Evolutionary conservation across 768 basidiomycete species (phyloP), one percentile per base, ranked within the genome.

Genomic region (Trametes cingulata): DNA sequence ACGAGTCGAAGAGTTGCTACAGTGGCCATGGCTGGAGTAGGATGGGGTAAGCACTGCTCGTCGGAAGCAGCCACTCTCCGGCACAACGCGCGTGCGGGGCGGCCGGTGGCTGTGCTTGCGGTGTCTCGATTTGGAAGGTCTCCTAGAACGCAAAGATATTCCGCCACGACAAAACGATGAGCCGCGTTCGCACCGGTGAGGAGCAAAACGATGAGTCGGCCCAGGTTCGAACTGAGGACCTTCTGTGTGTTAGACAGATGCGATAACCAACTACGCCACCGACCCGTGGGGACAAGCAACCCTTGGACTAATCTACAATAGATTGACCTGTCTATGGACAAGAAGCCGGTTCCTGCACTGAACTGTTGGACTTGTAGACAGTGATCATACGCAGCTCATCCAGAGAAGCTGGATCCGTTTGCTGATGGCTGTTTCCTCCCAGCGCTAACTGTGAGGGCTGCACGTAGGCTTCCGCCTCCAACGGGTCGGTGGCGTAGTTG

Each of bases 211-310:
- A 37, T 65, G 64, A 65, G 64, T 65, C 61, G 82, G 82, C 74
- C 81, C 82, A 79, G 83, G 82, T 69, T 85, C 83, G 82, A 85
- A 85, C 84, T 80, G 83, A 75, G 78, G 84, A 82, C 83, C 85
- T 84, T 83, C 84, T 85, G 84, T 85, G 85, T 86, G 84, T 87
- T 85, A 86, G 84, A 86, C 85, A 85, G 84, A 86, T 84, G 85
- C 82, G 85, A 87, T 87, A 86, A 86, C 85, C 85, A 87, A 85
- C 84, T 86, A 87, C 85, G 82, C 85, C 85, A 86, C 81, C 82
- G 77, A 78, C 70, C 75, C 72, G 14, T 15, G 13, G 36, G 36
- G n/a, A n/a, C n/a, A n/a, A n/a, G n/a, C n/a, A n/a, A n/a, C n/a
- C n/a, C 29, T 33, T 33, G 29, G 29, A 33, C 29, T 33, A 33